phyloP scores from a whole-genome alignment of 352 stramenopile species.

The Phytophthora boehmeriae region DNA sequence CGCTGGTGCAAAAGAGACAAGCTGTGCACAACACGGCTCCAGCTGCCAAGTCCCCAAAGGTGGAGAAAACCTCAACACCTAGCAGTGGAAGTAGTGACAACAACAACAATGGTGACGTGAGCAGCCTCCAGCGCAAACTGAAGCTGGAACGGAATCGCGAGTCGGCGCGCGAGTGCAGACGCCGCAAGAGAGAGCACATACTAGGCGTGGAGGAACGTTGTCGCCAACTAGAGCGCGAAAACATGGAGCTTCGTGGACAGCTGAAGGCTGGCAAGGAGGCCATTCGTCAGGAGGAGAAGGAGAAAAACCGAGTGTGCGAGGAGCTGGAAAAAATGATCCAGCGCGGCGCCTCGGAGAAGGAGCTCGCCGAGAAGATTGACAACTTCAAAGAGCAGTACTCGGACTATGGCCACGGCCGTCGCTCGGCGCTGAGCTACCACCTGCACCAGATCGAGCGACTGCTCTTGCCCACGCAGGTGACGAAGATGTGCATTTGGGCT shows the following conservation, averaged over 20 bases:
- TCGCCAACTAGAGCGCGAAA: constrained; percentile 86
- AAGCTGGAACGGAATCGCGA: constrained; percentile 93
- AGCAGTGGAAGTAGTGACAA: constrained; percentile 66
- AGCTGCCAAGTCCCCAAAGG: constrained; percentile 48
- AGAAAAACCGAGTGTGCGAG: constrained; percentile 86
- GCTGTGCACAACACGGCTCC: constrained; percentile 21
- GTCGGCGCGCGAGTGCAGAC: constrained; percentile 89
- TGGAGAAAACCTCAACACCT: constrained; percentile 46
- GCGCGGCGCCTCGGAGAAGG: constrained; percentile 77
- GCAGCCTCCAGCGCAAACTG: constrained; percentile 71
- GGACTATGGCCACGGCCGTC: constrained; percentile 91
- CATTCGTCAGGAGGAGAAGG: constrained; percentile 85
- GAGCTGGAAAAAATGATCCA: constrained; percentile 87
- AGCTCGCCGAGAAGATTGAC: constrained; percentile 94
- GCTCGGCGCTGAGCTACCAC: constrained; percentile 89
- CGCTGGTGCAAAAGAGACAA: constrained; percentile 68
- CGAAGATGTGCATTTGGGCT: constrained; percentile 93
- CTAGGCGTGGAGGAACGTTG: constrained; percentile 79
- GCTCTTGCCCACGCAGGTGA: constrained; percentile 94
- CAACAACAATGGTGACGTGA: constrained; percentile 40
- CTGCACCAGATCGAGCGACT: constrained; percentile 94
- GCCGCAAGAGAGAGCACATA: constrained; percentile 90
- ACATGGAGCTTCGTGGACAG: constrained; percentile 91
- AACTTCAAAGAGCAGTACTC: constrained; percentile 95
- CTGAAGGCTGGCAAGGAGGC: constrained; percentile 89